phyloP scores from a whole-genome alignment of 75 land plant species.

The Picea glauca region DNA sequence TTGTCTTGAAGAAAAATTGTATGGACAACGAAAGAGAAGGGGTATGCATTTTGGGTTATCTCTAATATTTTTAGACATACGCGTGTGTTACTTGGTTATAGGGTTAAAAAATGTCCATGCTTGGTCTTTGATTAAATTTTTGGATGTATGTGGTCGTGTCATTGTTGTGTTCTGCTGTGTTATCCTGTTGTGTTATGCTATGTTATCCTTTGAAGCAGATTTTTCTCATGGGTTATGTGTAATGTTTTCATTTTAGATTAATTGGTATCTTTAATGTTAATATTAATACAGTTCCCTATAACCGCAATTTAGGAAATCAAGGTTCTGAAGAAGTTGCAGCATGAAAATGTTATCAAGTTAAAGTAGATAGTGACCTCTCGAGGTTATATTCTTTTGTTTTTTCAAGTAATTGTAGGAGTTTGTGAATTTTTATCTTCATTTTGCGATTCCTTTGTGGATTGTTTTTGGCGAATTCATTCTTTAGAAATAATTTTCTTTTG shows the following conservation, averaged over 20 bases:
- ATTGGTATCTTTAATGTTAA: conserved; percentile 1
- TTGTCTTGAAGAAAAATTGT: conserved; percentile 86
- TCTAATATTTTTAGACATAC: no score
- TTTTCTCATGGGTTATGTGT: conserved; percentile 1
- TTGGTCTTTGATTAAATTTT: no score
- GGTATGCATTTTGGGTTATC: conserved; percentile 28
- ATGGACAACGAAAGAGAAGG: conserved; percentile 99
- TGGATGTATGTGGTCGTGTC: no score
- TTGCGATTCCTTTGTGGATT: no score
- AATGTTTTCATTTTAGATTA: background rate
- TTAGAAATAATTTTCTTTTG: background rate
- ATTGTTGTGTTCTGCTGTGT: no score
- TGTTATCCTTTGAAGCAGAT: no score
- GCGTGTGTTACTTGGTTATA: no score
- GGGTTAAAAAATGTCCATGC: no score
- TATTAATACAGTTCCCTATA: conserved; percentile 76
- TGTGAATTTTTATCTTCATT: background rate
- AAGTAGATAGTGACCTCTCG: conserved; percentile 97
- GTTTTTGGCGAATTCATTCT: background rate
- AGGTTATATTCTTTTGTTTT: conserved; percentile 32
- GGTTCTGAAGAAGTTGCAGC: conserved; percentile 90
- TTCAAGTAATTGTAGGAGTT: background rate
- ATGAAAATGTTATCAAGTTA: conserved; percentile 82
- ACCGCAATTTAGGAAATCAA: conserved; percentile 97
- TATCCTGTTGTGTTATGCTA: no score